Evolutionary conservation across 768 basidiomycete species (phyloP).

Genomic region (Tylopilus sp.): DNA sequence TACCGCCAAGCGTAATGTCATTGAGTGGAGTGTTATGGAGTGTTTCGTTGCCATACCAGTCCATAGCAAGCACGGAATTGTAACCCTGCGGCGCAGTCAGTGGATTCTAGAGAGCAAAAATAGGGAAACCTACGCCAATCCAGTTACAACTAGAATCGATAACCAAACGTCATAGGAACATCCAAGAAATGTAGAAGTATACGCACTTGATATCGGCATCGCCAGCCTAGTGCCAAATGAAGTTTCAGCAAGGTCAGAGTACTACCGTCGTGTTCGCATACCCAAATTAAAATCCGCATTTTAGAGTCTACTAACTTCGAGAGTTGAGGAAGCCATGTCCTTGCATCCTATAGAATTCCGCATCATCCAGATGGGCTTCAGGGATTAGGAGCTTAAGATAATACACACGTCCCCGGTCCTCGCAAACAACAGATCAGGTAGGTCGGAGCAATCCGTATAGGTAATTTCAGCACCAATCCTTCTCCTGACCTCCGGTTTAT

Average conservation of each 20-base stretch:
- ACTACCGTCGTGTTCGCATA: slow-evolving; percentile 11
- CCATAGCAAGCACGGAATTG: slow-evolving; percentile 41
- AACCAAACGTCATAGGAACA: neutral
- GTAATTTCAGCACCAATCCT: slow-evolving; percentile 50
- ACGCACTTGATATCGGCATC: slow-evolving; percentile 28
- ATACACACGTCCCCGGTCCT: slow-evolving; percentile 56
- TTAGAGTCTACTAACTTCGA: slow-evolving; percentile 34
- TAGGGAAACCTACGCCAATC: slow-evolving; percentile 31
- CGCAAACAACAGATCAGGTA: slow-evolving; percentile 40
- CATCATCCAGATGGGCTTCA: neutral
- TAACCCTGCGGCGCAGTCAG: slow-evolving; percentile 24
- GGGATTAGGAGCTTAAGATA: neutral
- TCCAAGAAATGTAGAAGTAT: neutral
- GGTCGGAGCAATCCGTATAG: slow-evolving; percentile 49
- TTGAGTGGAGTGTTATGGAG: slow-evolving; percentile 40
- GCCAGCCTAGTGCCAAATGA: slow-evolving; percentile 24
- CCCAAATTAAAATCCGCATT: slow-evolving; percentile 41
- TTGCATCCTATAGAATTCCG: slow-evolving; percentile 26
- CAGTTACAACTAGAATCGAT: slow-evolving; percentile 17
- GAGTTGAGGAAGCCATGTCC: slow-evolving; percentile 37
- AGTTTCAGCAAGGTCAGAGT: neutral
- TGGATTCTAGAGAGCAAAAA: neutral
- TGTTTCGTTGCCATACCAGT: slow-evolving; percentile 43
- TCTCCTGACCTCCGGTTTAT: slow-evolving; percentile 32
- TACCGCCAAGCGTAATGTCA: slow-evolving; percentile 56